phyloP scores from a whole-genome alignment of 2,329 filamentous ascomycete genomes.

The Diplocarpon rosae region DNA sequence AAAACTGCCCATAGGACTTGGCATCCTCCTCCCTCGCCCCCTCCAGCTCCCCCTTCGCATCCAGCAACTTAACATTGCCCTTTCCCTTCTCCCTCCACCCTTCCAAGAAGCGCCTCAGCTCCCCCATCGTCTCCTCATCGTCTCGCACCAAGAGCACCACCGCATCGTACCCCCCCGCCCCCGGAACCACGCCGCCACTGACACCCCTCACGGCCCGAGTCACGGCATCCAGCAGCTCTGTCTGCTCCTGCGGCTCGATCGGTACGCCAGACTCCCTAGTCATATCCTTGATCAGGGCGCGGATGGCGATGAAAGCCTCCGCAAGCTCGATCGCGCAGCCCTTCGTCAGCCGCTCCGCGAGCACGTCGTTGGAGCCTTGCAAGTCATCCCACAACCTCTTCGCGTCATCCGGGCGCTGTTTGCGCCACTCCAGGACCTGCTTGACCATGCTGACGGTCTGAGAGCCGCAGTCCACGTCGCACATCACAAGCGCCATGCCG shows the following conservation, averaged over 20 bases:
- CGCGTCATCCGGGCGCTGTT: constrained; percentile 50
- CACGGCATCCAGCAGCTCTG: constrained; percentile 68
- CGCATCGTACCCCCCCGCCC: constrained; percentile 89
- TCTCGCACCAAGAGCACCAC: constrained; percentile 71
- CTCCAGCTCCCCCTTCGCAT: constrained; percentile 62
- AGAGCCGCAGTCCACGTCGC: constrained; percentile 88
- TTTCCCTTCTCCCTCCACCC: constrained; percentile 52
- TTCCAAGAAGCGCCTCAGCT: constrained; percentile 50
- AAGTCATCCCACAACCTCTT: constrained; percentile 63
- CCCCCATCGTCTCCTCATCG: constrained; percentile 48
- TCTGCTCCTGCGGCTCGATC: constrained; percentile 83
- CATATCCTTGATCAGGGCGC: constrained; percentile 64
- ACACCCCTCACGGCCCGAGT: constrained; percentile 61
- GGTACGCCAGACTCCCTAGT: constrained; percentile 63
- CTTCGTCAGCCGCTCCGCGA: constrained; percentile 52
- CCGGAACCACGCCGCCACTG: constrained; percentile 83
- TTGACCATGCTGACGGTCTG: constrained; percentile 95
- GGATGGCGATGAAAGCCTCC: constrained; percentile 39
- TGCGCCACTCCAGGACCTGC: constrained; percentile 74
- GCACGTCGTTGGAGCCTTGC: constrained; percentile 60
- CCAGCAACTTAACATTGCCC: constrained; percentile 56
- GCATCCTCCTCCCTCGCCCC: constrained; percentile 42
- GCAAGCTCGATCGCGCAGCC: constrained; percentile 34
- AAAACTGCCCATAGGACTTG: constrained; percentile 10
- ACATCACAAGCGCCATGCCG: constrained; percentile 76